Evolutionary conservation across 2,329 filamentous ascomycete species (phyloP), one percentile per base, ranked within the genome.

Genomic region (Pseudogymnoascus sp.): DNA sequence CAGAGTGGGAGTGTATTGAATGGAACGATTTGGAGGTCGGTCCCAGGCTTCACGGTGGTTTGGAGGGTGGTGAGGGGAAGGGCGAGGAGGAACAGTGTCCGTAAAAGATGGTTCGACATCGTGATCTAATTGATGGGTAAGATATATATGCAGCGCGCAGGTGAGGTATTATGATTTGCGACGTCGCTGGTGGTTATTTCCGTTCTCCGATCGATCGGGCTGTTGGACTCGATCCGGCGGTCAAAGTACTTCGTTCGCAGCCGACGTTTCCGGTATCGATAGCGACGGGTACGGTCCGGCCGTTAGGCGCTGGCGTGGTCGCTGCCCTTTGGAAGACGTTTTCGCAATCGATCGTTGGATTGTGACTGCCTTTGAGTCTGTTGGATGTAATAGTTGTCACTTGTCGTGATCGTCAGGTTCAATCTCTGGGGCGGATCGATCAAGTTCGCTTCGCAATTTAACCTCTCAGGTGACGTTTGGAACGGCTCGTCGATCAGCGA

Each of bases 1-100:
- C 88, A 91, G 26, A 80, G 72, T 4, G 88, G 88, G 60, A 91
- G 82, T 44, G 79, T 74, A 57, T 70, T 68, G 69, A 86, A 83
- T 60, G 84, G 84, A 44, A 85, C 78, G 67, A 87, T 78, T 5
- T 11, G 82, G 50, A 61, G 19, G 44, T 59, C 19, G 61, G 40
- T 33, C n/a, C 17, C 11, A 8, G 50, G 50, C 28, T 57, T 57
- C 50, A 57, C 28, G 1, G 2, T 1, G 9, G 42, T 26, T 23
- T 59, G 42, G 4, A 53, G 28, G 26, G 44, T 33, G 8, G 61
- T n/a, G 61, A 63, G 44, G 23, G 61, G 44, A 38, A 60, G 44
- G 38, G 50, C 23, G 61, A 53, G 44, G 47, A 63, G 44, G 44
- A 63, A 57, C 28, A 57, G 35, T 13, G 50, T 21, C 50, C 50